A percentile compares a stretch with the other conserved stretches of the same genome.
Evolutionary conservation across 2,329 filamentous ascomycete genomes (phyloP).

Genomic region (Sclerotinia trifoliorum): DNA sequence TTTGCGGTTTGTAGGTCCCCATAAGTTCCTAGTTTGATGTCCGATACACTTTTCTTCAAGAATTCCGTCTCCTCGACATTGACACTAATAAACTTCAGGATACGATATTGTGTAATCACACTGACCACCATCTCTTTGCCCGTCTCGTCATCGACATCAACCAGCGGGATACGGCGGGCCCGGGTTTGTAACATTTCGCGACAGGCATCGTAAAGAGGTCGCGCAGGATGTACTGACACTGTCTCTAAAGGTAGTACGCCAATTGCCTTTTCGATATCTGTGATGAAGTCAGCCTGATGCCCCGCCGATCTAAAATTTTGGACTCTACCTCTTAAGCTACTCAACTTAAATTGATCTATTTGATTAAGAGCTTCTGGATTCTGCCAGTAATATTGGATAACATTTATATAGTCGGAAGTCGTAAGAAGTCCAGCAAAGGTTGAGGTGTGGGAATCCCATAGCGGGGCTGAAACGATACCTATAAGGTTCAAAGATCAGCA

Average conservation of each 20-base stretch:
- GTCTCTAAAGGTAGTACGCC: slow-evolving; percentile 90
- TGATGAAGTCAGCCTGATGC: slow-evolving; percentile 27
- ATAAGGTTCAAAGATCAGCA: slow-evolving; percentile 18
- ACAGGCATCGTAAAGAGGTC: slow-evolving; percentile 91
- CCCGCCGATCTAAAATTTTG: slow-evolving; percentile 7
- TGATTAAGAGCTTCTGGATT: slow-evolving; percentile 86
- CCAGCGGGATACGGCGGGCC: slow-evolving; percentile 87
- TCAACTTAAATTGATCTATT: slow-evolving; percentile 90
- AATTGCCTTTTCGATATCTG: slow-evolving; percentile 94
- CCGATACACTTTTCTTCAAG: slow-evolving; percentile 80
- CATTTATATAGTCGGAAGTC: slow-evolving; percentile 96
- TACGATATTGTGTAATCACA: slow-evolving; percentile 96
- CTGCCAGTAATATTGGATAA: slow-evolving; percentile 99
- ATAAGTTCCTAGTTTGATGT: slow-evolving; percentile 85
- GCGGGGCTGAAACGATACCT: slow-evolving; percentile 96
- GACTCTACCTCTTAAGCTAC: slow-evolving; percentile 77
- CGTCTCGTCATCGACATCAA: slow-evolving; percentile 93
- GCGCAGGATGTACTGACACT: slow-evolving; percentile 88
- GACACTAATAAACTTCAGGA: slow-evolving; percentile 97
- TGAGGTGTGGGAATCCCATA: slow-evolving; percentile 93
- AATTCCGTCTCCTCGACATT: slow-evolving; percentile 83
- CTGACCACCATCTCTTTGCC: slow-evolving; percentile 89
- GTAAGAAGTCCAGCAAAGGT: slow-evolving; percentile 93
- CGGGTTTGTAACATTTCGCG: slow-evolving; percentile 91
- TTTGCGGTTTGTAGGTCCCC: slow-evolving; percentile 73